Base-by-base conservation (phyloP, 495 filamentous ascomycete genomes). In the Penicillium maclennaniae region DNA sequence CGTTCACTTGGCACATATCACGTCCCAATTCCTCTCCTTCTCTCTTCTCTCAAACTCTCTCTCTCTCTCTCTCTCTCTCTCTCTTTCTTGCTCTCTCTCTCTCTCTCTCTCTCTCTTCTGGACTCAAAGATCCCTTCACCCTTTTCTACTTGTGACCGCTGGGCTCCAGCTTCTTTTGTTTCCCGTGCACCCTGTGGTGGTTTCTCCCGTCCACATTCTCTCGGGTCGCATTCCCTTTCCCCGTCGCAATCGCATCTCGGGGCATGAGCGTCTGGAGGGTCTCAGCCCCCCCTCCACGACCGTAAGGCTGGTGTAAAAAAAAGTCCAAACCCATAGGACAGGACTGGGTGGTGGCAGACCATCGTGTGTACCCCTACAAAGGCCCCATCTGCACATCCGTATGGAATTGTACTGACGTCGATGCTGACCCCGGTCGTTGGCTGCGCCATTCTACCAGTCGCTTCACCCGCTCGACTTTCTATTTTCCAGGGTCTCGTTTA, bases 211-310 rank as follows among this genome's bases (percentile, higher is more conserved):
- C 20, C 25, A 26, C 15, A 41, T 17, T 3, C 12, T 6, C 47
- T 15, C 16, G 4, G 21, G 8, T 14, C 12, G 21, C 25, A 34
- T 31, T 16, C 43, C 47, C 17, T n/a, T 37, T 20, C 37, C 25
- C 25, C 42, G 57, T 36, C 49, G 28, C 45, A 45, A 48, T 51
- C 49, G 42, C 45, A 60, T 41, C 38, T 58, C 60, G 55, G 57
- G 59, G 61, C 58, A 62, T 63, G 58, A 64, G 58, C 62, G 58
- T 56, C 47, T 55, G 62, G 62, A 68, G 65, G 65, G 65, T 68
- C 62, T 68, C 63, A 60, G 60, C 65, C 62, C 31, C 62, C 52
- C 61, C 61, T 59, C 55, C 55, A 58, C 54, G 55, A 59, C 54
- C 44, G 39, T 10, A 25, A 48, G 37, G 7, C 2, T 17, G 3